Conservation (phyloP, 192 early-diverging fungal genomes). For the Dissophora ornata region DNA sequence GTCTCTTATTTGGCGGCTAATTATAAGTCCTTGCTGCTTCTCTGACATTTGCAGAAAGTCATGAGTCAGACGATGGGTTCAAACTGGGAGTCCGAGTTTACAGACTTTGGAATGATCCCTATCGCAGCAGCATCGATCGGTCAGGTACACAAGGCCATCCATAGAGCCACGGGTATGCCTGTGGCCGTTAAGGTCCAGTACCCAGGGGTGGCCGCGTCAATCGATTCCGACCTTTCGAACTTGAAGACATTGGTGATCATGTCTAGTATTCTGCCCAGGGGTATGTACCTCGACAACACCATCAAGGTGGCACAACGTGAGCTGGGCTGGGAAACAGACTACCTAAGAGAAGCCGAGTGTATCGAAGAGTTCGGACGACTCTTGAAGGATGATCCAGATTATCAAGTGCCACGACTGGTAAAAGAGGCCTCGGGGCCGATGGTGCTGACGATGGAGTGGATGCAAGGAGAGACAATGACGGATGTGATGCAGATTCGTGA, state of each 20-base stretch:
- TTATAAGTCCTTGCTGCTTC: too few relatives aligned
- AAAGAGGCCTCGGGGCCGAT: conserved; percentile 73
- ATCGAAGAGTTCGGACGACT: conserved; percentile 76
- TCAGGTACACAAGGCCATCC: conserved; percentile 78
- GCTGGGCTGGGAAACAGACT: conserved; percentile 95
- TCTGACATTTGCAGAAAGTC: conserved; percentile 65
- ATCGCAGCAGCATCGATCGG: conserved; percentile 95
- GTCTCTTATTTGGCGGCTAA: too few relatives aligned
- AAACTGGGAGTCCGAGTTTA: conserved; percentile 78
- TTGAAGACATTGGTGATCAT: conserved; percentile 82
- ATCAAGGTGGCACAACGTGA: conserved; percentile 90
- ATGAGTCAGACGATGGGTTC: conserved; percentile 75
- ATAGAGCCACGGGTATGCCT: conserved; percentile 54
- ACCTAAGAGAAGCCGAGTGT: conserved; percentile 84
- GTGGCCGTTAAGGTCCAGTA: conserved; percentile 98
- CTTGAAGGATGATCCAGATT: conserved; percentile 67
- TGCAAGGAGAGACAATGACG: conserved; percentile 79
- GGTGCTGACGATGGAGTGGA: conserved; percentile 84
- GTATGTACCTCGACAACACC: conserved; percentile 97
- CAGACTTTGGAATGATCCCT: conserved; percentile 79
- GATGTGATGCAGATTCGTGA: conserved; percentile 42
- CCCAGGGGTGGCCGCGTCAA: conserved; percentile 89
- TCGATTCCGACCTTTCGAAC: conserved; percentile 90
- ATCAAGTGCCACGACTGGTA: conserved; percentile 81
- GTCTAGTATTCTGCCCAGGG: conserved; percentile 87